Evolutionary conservation across 139 green algal genomes (phyloP).

Genomic region (Chlamydomonas incerta): DNA sequence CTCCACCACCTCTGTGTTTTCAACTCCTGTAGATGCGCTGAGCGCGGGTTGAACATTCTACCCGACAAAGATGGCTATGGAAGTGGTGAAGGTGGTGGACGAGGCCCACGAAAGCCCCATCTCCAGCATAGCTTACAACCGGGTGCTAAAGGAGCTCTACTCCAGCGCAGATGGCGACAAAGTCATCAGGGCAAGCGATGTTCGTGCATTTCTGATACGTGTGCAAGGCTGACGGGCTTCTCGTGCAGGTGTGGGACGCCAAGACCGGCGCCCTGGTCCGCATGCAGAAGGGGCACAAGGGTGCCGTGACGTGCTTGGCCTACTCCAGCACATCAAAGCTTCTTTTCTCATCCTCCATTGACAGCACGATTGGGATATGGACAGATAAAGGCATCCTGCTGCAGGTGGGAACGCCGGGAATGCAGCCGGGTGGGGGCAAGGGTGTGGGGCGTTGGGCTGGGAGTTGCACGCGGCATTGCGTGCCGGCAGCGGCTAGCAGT

Average conservation of each 20-base stretch:
- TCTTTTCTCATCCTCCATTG: conserved; percentile 75
- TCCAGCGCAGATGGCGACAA: conserved; percentile 73
- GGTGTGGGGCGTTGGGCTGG: too few relatives aligned
- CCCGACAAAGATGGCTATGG: conserved; percentile 61
- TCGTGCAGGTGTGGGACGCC: conserved; percentile 71
- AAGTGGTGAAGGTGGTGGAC: conserved; percentile 59
- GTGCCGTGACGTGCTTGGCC: conserved; percentile 74
- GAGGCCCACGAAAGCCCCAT: conserved; percentile 65
- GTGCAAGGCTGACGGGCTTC: background rate
- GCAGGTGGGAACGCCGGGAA: conserved; percentile 53
- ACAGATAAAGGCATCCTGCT: conserved; percentile 72
- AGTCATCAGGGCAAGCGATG: conserved; percentile 63
- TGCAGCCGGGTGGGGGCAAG: background rate
- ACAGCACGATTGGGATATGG: conserved; percentile 77
- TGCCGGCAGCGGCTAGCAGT: too few relatives aligned
- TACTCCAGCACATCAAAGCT: conserved; percentile 64
- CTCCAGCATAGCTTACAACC: conserved; percentile 72
- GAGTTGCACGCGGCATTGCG: too few relatives aligned
- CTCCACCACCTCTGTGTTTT: too few relatives aligned
- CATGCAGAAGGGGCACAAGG: conserved; percentile 71
- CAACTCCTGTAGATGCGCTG: too few relatives aligned
- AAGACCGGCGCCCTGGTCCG: conserved; percentile 68
- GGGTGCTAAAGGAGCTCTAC: conserved; percentile 68
- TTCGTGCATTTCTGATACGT: background rate
- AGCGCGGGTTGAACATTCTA: too few relatives aligned